Evolutionary conservation across 805 yeast genomes (phyloP).

Genomic region (Candida railenensis): DNA sequence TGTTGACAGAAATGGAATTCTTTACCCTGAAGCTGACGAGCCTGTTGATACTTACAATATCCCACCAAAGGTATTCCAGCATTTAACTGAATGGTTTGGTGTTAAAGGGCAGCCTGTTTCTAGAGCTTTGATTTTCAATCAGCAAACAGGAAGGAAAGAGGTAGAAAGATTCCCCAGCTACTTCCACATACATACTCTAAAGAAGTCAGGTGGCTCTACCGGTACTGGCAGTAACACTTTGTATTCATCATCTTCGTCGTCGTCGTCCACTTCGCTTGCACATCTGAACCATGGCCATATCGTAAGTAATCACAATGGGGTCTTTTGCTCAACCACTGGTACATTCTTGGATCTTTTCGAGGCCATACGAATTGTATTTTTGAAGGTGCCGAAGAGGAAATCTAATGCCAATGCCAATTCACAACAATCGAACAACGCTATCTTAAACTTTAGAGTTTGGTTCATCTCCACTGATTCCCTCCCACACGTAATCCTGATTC

Average conservation of each 20-base stretch:
- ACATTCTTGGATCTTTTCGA: slow-evolving; percentile 34
- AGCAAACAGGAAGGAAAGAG: slow-evolving; percentile 22
- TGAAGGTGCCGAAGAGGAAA: slow-evolving; percentile 17
- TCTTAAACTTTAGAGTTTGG: slow-evolving; percentile 32
- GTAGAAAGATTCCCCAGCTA: slow-evolving; percentile 38
- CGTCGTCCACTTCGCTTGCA: background rate
- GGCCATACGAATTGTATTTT: slow-evolving; percentile 19
- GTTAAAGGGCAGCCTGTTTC: slow-evolving; percentile 35
- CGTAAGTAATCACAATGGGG: slow-evolving; percentile 9
- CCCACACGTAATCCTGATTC: slow-evolving; percentile 21
- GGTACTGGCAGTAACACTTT: background rate
- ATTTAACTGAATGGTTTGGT: slow-evolving; percentile 56
- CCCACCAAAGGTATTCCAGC: slow-evolving; percentile 43
- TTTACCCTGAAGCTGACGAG: slow-evolving; percentile 25
- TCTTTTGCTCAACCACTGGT: slow-evolving; percentile 29
- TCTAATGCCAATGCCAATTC: background rate
- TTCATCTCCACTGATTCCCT: slow-evolving; percentile 27
- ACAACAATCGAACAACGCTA: background rate
- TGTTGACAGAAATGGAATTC: slow-evolving; percentile 44
- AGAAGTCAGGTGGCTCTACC: slow-evolving; percentile 13
- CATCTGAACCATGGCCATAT: slow-evolving; percentile 1
- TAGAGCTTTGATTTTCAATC: slow-evolving; percentile 25
- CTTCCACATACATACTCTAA: slow-evolving; percentile 33
- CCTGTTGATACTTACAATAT: slow-evolving; percentile 24
- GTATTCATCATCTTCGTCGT: background rate